Conservation (phyloP, 805 yeast species). For the Lipomyces orientalis region DNA sequence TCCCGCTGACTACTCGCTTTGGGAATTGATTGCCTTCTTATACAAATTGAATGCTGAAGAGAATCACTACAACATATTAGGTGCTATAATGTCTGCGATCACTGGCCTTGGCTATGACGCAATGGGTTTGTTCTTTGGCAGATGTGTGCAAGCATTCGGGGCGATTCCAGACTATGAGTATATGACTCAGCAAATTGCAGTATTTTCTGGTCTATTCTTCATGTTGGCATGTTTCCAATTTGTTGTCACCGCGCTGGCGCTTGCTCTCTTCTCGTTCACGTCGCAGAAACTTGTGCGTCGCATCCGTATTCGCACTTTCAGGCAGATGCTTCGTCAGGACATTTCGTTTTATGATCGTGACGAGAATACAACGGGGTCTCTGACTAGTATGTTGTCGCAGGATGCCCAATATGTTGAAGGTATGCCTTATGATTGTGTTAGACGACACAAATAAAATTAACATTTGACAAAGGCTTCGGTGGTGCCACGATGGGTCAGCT, state of each 20-base stretch:
- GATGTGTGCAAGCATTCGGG: slow-evolving; percentile 43
- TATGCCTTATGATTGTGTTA: slow-evolving; percentile 4
- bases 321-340: slow-evolving; percentile 41
- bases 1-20: background rate
- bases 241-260: slow-evolving; percentile 12
- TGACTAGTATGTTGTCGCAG: slow-evolving; percentile 40
- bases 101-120: slow-evolving; percentile 50
- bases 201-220: slow-evolving; percentile 38
- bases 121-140: slow-evolving; percentile 48
- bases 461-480: slow-evolving; percentile 22
- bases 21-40: slow-evolving; percentile 13
- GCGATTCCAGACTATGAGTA: slow-evolving; percentile 42
- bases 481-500: slow-evolving; percentile 43
- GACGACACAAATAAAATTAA: background rate
- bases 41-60: slow-evolving; percentile 22
- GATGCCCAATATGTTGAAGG: slow-evolving; percentile 42
- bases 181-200: slow-evolving; percentile 40
- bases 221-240: slow-evolving; percentile 42
- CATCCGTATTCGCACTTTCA: slow-evolving; percentile 38
- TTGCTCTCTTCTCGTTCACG: slow-evolving; percentile 27
- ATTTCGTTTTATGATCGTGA: slow-evolving; percentile 41
- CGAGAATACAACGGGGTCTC: slow-evolving; percentile 41
- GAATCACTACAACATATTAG: slow-evolving; percentile 12
- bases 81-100: slow-evolving; percentile 36
- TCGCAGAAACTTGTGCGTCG: slow-evolving; percentile 38